phyloP scores from a whole-genome alignment of 192 early-diverging fungal genomes.

The Coemansia sp. region DNA sequence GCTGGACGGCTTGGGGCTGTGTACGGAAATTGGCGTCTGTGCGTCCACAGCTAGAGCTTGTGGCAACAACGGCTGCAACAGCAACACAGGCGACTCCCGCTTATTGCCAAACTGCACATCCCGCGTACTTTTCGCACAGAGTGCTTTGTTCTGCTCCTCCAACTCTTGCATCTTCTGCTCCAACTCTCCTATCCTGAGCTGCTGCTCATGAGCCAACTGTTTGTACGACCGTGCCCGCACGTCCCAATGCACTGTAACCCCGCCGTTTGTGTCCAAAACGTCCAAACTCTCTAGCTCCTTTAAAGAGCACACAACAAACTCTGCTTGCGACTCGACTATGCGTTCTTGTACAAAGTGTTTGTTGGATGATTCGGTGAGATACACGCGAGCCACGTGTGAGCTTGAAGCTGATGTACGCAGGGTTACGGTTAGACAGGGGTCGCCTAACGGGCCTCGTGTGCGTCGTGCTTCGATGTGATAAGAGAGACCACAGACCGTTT shows the following conservation, averaged over 20 bases:
- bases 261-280: conserved; percentile 15
- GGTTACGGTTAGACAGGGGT: conserved; percentile 20
- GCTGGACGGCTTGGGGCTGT: background rate
- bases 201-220: conserved; percentile 20
- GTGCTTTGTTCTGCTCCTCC: background rate
- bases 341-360: background rate
- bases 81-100: background rate
- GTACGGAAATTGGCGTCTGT: background rate
- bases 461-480: conserved; percentile 35
- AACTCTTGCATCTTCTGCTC: conserved; percentile 17
- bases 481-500: conserved; percentile 20
- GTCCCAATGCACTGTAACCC: conserved; percentile 16
- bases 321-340: background rate
- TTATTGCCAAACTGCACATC: background rate
- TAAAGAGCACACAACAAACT: conserved; percentile 30
- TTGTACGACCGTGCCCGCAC: conserved; percentile 31
- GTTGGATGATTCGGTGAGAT: background rate
- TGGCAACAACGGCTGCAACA: background rate
- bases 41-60: background rate
- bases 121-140: background rate
- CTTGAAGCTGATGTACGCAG: background rate
- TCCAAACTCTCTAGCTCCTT: conserved; percentile 7
- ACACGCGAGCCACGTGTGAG: conserved; percentile 4
- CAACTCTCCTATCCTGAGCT: conserved; percentile 21
- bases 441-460: conserved; percentile 25